These are phyloP conservation scores for Calcarisporium arbuscula DNA, from an alignment of 2,329 filamentous ascomycete genomes.

Conservation along the genomic window DNA sequence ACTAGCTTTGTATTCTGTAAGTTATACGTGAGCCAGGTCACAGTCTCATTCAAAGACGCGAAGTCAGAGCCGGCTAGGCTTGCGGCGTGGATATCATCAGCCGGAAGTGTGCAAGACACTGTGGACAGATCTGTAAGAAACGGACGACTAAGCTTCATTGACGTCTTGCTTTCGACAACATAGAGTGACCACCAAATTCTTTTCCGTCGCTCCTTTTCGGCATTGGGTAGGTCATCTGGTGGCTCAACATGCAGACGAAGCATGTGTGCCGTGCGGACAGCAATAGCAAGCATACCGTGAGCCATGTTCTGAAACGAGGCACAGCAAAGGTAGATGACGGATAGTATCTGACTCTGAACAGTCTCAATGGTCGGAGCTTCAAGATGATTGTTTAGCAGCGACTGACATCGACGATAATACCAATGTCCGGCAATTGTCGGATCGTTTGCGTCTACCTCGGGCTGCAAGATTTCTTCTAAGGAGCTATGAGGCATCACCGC, in stretches of 20 bases:
- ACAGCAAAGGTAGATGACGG: slow-evolving; percentile 37
- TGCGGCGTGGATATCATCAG: slow-evolving; percentile 11
- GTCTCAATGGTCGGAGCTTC: slow-evolving; percentile 42
- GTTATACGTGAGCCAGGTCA: slow-evolving; percentile 18
- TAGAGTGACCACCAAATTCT: slow-evolving; percentile 48
- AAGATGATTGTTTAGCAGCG: slow-evolving; percentile 34
- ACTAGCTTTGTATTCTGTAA: slow-evolving; percentile 11
- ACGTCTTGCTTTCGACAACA: slow-evolving; percentile 38
- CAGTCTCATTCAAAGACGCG: slow-evolving; percentile 9
- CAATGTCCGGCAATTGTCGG: slow-evolving; percentile 36
- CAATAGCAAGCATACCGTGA: slow-evolving; percentile 30
- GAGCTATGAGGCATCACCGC: slow-evolving; percentile 2
- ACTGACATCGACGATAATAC: slow-evolving; percentile 41
- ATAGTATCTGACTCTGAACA: slow-evolving; percentile 41
- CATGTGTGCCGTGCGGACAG: slow-evolving; percentile 38
- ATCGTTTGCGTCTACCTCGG: slow-evolving; percentile 19
- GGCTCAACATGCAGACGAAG: slow-evolving; percentile 44
- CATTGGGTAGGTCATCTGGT: slow-evolving; percentile 20
- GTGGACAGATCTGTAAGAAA: slow-evolving; percentile 25
- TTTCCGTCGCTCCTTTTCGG: slow-evolving; percentile 37
- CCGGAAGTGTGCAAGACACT: slow-evolving; percentile 29
- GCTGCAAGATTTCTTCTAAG: not conserved
- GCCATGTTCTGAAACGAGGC: slow-evolving; percentile 43
- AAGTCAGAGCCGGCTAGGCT: slow-evolving; percentile 10
- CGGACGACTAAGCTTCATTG: slow-evolving; percentile 41